Evolutionary conservation across 192 early-diverging fungal genomes (phyloP), one percentile per base, ranked within the genome.

Genomic region (Podochytrium sp.): DNA sequence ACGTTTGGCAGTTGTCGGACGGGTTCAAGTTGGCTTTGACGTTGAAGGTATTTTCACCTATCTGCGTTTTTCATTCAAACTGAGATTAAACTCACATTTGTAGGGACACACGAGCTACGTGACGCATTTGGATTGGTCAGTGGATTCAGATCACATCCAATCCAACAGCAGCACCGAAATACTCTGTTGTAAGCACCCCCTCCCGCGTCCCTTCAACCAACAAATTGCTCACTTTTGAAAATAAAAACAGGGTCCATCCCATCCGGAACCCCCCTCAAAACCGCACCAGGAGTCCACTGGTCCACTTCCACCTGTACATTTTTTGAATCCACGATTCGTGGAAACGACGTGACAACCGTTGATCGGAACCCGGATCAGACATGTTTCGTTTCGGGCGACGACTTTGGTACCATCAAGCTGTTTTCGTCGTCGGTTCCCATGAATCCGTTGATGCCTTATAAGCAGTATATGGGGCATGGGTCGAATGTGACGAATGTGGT

Each of bases 391-490:
- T 49, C 75, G 20, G 66, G 75, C 2, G 68, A 71, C 33, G 68
- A 71, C 41, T 71, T 53, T 25, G 27, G n/a, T 7, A 37, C 10
- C 29, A 49, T 76, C 18, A 76, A 34, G 20, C 59, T 76, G 41
- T 51, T 27, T 70, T 52, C 37, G 7, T 29, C 14, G 25, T 1
- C n/a, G 18, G 59, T 34, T 7, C 18, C 38, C n/a, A 23, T 12
- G 33, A 0, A 23, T 56, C 3, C 34, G 56, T 27, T 58, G 74
- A 55, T 75, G 63, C 75, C 75, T 0, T 70, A 52, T 37, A 76
- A 76, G 49, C 60, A 52, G 30, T 76, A 70, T 70, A 62, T 35
- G 7, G 75, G 57, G 16, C 75, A 76, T 51, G 75, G 75, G 14
- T 40, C 56, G 10, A 37, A 40, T 33, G 66, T 76, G 5, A 59